Evolutionary conservation across 352 stramenopile genomes (phyloP), one percentile per base, ranked within the genome.

Genomic region (Phytopythium oedochilum): DNA sequence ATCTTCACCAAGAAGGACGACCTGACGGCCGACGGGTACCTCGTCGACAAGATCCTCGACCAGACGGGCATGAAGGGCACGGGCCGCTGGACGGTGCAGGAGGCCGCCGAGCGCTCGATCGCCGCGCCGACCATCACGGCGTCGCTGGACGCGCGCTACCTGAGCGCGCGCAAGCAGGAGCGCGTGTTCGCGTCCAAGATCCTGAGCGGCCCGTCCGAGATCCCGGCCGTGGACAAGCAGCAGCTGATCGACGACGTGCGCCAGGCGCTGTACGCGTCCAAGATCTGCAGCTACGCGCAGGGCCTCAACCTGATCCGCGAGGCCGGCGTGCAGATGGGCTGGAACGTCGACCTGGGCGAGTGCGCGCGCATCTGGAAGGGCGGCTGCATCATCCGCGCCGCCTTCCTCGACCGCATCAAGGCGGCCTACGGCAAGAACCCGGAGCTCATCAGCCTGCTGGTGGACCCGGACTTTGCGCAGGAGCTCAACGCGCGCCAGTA

Each of bases 51-150:
- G 81, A 97, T 99, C 73, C 75, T 99, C 3, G 97, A 99, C 78
- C 97, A 98, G 74, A 99, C 96, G 14, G 97, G 97, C 51, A 99
- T 98, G 92, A 99, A 99, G 78, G 97, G 97, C 60, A 99, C 97
- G 12, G 96, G 96, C 29, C 85, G 92, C 46, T 99, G 96, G 96
- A 98, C 94, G 1, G 88, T 99, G 25, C 93, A 99, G 76, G 88
- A 96, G 61, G 88, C 83, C 18, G 97, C 97, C 23, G 97, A 99
- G 78, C 87, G 93, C 65, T 96, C 82, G 61, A 97, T 99, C 44
- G 89, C 97, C 20, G 96, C 94, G 38, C 94, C 96, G 10, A 99
- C 96, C n/a, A 99, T 99, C 73, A 95, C 96, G 34, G 91, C 96
- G 18, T 96, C 97, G 49, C 84, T 99, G 22, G 96, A 99, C 61